Percentiles rank a stretch among this genome's conserved stretches.
phyloP scores from a whole-genome alignment of 208 protist genomes.

The Tetramitus jugosus region DNA sequence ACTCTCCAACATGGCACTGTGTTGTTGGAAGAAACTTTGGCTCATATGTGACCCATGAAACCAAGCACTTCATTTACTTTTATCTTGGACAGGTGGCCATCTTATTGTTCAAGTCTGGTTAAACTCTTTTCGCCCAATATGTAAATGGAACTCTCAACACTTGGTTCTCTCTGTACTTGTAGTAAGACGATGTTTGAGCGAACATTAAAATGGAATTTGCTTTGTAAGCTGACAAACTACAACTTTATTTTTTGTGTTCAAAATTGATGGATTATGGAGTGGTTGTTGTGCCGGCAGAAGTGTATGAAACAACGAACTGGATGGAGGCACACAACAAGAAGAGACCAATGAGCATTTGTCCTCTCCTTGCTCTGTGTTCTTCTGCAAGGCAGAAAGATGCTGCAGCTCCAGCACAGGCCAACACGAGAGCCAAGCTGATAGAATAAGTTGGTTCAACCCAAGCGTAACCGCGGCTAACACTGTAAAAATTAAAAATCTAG shows the following conservation, averaged over 20 bases:
- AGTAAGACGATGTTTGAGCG: too few relatives aligned
- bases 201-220: too few relatives aligned
- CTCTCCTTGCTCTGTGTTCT: not conserved
- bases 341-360: not conserved
- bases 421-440: conserved; percentile 34
- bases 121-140: too few relatives aligned
- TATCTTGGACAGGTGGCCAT: conserved; percentile 98
- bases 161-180: too few relatives aligned
- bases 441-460: conserved; percentile 43
- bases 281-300: too few relatives aligned
- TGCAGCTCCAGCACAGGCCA: conserved; percentile 30
- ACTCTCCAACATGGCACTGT: conserved; percentile 99
- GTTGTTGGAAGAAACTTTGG: conserved; percentile 99
- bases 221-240: too few relatives aligned
- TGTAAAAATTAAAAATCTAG: conserved; percentile 47
- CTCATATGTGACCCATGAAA: conserved; percentile 99
- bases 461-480: conserved; percentile 31
- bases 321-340: not conserved
- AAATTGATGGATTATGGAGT: too few relatives aligned
- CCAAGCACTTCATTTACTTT: conserved; percentile 98
- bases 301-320: not conserved
- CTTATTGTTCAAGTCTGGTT: conserved; percentile 95
- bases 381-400: conserved; percentile 31
- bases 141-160: too few relatives aligned
- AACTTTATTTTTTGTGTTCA: too few relatives aligned